Evolutionary conservation across 2,329 filamentous ascomycete species (phyloP), one percentile per base, ranked within the genome.

Genomic region (Fusarium veterinarium): DNA sequence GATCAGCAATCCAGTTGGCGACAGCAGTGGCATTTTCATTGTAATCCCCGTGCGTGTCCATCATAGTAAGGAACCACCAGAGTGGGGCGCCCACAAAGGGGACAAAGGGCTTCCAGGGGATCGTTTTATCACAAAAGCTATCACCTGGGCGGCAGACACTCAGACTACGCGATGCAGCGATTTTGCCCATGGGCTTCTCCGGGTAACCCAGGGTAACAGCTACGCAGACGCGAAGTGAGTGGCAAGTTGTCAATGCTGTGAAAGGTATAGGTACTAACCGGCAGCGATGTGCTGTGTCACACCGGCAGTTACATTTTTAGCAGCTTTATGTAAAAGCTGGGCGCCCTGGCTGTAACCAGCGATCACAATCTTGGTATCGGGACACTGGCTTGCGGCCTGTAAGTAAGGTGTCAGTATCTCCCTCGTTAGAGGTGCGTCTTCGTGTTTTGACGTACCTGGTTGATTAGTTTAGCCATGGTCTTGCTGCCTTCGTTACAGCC

Each of bases 341-440:
- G 45, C 61, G 5, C 61, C 61, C 10, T 33, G 38, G 9, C 61
- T 64, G 38, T 63, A 51, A 8, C 61, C 58, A 7, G 33, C 38
- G 13, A 64, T 33, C 12, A 64, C 30, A 20, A 64, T 64, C 19
- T 64, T 33, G 6, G 61, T 63, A 8, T 17, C 31, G 12, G 61
- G 58, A 4, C 61, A 64, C 38, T 45, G 33, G 8, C 12, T 63
- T 8, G 38, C 45, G 19, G 61, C 58, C 60, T 62, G 20, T n/a
- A 9, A 35, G 13, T 10, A 8, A 11, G 5, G 2, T 46, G 19
- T 62, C 38, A 62, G 53, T 40, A 6, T 10, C 6, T 14, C 12
- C 8, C 2, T n/a, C 20, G 6, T 5, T 16, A 56, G n/a, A 19
- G 17, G 11, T 23, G 8, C n/a, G 12, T 33, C 12, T 13, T 38